Base-by-base conservation (phyloP, 331 rosid species). In the Rhamnella rubrinervis region DNA sequence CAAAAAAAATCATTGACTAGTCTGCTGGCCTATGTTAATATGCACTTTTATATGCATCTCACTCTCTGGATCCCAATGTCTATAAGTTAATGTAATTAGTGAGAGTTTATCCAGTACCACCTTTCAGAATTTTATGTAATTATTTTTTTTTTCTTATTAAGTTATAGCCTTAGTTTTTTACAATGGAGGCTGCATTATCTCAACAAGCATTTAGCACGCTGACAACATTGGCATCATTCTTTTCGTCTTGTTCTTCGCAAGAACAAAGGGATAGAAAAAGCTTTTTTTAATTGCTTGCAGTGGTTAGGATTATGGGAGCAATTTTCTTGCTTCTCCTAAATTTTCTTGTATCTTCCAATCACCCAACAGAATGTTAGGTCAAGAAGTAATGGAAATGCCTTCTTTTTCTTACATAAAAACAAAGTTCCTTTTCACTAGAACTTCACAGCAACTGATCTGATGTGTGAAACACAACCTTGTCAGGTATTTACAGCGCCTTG, bases 1-100 rank as follows among this genome's bases (percentile, higher is more conserved):
- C 95, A 91, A 89, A 90, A 82, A 88, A 89, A 72, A 35, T 1
- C 75, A 66, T 79, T 74, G 79, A 79, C 86, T 82, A 81, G 89
- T 80, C 76, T 73, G 82, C 87, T 83, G 78, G 85, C 75, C 87
- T 68, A 77, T 75, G 87, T 75, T 83, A 78, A 77, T 81, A 74
- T 79, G 85, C 73, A 76, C 82, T 72, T 66, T 61, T 25, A 71
- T 82, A 77, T 86, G 86, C 86, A 86, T 76, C 35, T 82, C 72
- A 71, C 82, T 63, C 63, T 58, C 59, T 71, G 87, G 20, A 21
- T 83, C 79, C 77, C 92, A 85, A 70, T 82, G 81, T 87, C 67
- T 84, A 78, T 74, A 77, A 80, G 90, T 75, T 77, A 78, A 80
- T 92, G 93, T 87, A 89, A 77, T 78, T 86, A 85, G 91, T 71